These are phyloP conservation scores for Ephemerocybe angulata DNA, from an alignment of 768 basidiomycete genomes.

Conservation along the genomic window DNA sequence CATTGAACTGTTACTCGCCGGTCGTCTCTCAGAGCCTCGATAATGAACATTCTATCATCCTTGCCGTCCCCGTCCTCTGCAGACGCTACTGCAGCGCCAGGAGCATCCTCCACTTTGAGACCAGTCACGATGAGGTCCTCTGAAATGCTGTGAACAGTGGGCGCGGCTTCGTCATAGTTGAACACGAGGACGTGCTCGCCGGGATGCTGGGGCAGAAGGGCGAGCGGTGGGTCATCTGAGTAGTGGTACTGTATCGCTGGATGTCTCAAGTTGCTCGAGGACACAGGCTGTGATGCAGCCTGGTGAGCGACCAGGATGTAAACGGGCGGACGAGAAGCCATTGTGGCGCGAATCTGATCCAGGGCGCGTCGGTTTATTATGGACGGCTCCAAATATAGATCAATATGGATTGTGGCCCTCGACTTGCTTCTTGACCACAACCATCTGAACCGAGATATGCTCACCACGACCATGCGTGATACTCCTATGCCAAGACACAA, in stretches of 20 bases:
- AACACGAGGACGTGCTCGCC: conserved; percentile 74
- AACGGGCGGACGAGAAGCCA: conserved; percentile 45
- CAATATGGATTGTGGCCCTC: neutral
- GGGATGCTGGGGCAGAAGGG: conserved; percentile 54
- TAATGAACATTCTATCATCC: conserved; percentile 71
- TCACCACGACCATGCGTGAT: neutral
- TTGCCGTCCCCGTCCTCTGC: conserved; percentile 44
- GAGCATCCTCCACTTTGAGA: conserved; percentile 67
- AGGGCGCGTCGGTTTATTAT: neutral
- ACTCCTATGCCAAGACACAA: neutral
- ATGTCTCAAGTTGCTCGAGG: conserved; percentile 54
- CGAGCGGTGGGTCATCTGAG: conserved; percentile 69
- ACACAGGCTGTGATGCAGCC: conserved; percentile 29
- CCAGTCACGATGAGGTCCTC: conserved; percentile 46
- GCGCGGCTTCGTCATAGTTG: conserved; percentile 48
- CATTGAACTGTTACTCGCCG: conserved; percentile 30
- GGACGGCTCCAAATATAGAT: neutral
- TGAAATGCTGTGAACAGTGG: conserved; percentile 52
- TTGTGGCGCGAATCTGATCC: neutral
- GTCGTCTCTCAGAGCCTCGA: conserved; percentile 62
- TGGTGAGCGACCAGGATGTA: conserved; percentile 63
- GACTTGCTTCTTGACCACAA: neutral
- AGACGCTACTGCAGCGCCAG: conserved; percentile 54
- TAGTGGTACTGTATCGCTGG: conserved; percentile 80
- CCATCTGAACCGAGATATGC: too few relatives aligned